Percentiles rank a stretch among this genome's conserved stretches.
These are phyloP conservation scores for Ampelocalamus luodianensis DNA, from an alignment of 176 grass and related monocot species.

Conservation along the genomic window DNA sequence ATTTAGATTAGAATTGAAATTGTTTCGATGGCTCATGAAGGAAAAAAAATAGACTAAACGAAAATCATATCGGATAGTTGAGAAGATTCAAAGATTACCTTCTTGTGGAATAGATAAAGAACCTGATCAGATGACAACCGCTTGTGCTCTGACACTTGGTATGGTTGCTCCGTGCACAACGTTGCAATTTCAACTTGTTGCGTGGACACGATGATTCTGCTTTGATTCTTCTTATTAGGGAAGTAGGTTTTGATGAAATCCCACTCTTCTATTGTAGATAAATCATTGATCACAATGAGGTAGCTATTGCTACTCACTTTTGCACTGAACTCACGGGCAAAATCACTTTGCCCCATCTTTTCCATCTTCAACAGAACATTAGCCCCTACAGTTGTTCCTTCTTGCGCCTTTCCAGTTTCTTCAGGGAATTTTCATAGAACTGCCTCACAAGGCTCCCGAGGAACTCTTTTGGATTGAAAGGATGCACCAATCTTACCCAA, in stretches of 20 bases:
- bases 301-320: neutral
- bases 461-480: conserved; percentile 1
- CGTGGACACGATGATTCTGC: neutral
- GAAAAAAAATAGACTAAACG: too few relatives aligned
- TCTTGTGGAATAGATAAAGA: neutral
- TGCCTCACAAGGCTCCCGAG: neutral
- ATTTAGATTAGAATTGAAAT: too few relatives aligned
- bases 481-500: conserved; percentile 17
- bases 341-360: neutral
- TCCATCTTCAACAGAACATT: neutral
- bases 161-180: neutral
- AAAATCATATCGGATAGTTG: neutral
- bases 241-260: neutral
- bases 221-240: neutral
- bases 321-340: rapidly evolving
- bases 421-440: neutral
- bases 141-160: neutral
- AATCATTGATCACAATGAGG: conserved; percentile 25
- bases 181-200: neutral
- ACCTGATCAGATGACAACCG: neutral
- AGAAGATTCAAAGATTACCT: neutral
- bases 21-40: too few relatives aligned
- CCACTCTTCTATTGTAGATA: conserved; percentile 19
- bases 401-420: rapidly evolving
- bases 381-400: neutral